phyloP scores from a whole-genome alignment of 169 alveolate species.

The Eimeria praecox region DNA sequence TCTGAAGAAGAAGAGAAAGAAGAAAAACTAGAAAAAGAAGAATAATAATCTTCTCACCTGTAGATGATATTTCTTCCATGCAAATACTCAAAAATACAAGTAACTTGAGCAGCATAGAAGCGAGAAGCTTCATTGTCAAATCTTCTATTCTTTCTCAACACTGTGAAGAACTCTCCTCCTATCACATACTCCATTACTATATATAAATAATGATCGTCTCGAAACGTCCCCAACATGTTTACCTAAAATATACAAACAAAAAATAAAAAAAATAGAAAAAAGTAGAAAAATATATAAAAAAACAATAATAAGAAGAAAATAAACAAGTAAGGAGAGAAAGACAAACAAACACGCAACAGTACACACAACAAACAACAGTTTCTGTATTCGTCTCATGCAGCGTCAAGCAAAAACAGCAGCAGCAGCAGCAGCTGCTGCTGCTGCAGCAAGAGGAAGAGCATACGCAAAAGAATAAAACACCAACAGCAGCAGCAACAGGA shows the following conservation, averaged over 20 bases:
- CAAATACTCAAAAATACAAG: constrained; percentile 96
- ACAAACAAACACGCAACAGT: no score
- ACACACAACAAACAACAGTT: not conserved
- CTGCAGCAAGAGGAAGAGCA: no score
- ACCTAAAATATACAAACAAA: constrained; percentile 58
- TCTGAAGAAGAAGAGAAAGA: no score
- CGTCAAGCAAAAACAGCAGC: not conserved
- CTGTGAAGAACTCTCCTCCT: constrained; percentile 94
- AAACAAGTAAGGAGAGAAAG: not conserved
- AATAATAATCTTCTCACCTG: not conserved
- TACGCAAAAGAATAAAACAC: no score
- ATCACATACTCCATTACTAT: constrained; percentile 89
- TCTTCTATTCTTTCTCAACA: constrained; percentile 89
- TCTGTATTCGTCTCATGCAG: not conserved
- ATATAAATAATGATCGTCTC: constrained; percentile 79
- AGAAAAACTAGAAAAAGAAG: not conserved
- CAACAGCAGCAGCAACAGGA: not conserved
- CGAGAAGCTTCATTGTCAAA: constrained; percentile 89
- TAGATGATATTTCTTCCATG: constrained; percentile 94
- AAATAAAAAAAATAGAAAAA: not conserved
- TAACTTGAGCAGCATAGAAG: constrained; percentile 93
- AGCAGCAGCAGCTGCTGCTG: not conserved
- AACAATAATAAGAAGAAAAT: not conserved
- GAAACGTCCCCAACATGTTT: constrained; percentile 79
- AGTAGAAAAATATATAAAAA: not conserved